Base-by-base conservation (phyloP, 441 rosid genomes). In the Pelargonium citronellum region DNA sequence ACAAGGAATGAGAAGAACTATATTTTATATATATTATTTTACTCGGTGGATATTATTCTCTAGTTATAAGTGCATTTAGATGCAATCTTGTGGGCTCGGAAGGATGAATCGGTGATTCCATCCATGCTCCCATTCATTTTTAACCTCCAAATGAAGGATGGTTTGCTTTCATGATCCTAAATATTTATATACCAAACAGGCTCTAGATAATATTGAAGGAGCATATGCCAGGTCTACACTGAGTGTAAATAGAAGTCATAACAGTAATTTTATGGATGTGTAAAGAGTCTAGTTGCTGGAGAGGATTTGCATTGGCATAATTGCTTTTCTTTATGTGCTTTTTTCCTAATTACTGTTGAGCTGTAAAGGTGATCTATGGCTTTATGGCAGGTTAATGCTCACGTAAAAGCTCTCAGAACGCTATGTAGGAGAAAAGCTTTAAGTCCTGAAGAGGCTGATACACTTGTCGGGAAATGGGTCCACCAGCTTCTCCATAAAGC, bases 321-420 rank as follows among this genome's bases (percentile, higher is more conserved):
- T 10, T 12, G 15, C 2, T n/a, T 49, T 49, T 12, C 13, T 12
- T 49, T 49, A 49, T 67, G 51, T 68, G 13, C 64, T 10, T 67
- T 27, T 15, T 49, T 12, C 55, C 55, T 49, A 49, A 49, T 12
- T 49, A n/a, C 16, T 13, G 16, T 5, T 13, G 15, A 51, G 4
- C 17, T 51, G 57, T 51, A 51, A 51, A 51, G 4, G 57, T 51
- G 57, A 51, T n/a, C 57, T 13, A 51, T 69, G 63, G 73, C 39
- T 16, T 69, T 69, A 70, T 85, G 80, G 58, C 86, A 94, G 97
- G 97, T 94, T 64, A 89, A 85, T 78, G 95, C 99, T 70, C 97
- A 94, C 78, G 90, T 90, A 70, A 91, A 86, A 85, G 92, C 96
- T 67, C 91, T 94, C 57, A 83, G 85, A 86, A 89, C 95, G 62